phyloP scores from a whole-genome alignment of 768 basidiomycete species.

The Amyloporia xantha region DNA sequence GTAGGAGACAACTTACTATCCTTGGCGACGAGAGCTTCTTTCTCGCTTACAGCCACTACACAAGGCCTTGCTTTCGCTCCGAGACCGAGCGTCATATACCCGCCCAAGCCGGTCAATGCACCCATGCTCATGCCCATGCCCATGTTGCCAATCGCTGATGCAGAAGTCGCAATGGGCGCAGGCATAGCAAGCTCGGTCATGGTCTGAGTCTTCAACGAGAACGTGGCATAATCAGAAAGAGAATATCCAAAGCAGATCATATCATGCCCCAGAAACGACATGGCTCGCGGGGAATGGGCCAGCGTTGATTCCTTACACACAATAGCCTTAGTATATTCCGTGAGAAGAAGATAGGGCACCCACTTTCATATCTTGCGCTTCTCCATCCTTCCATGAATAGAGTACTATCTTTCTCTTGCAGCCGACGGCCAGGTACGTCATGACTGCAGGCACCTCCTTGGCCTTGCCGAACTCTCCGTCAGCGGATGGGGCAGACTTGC shows the following conservation, averaged over 20 bases:
- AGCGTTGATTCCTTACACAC: conserved; percentile 64
- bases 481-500: conserved; percentile 13
- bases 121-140: conserved; percentile 70
- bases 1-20: conserved; percentile 53
- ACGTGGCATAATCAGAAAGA: conserved; percentile 69
- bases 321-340: neutral
- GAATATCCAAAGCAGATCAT: conserved; percentile 73
- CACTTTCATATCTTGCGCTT: conserved; percentile 67
- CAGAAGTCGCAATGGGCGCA: conserved; percentile 24
- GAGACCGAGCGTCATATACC: conserved; percentile 80
- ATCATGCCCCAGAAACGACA: conserved; percentile 63
- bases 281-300: conserved; percentile 85
- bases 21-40: conserved; percentile 66
- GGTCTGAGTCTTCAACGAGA: conserved; percentile 54
- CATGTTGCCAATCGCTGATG: conserved; percentile 38
- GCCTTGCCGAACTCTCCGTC: conserved; percentile 18
- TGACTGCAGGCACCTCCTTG: conserved; percentile 52
- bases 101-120: conserved; percentile 72
- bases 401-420: conserved; percentile 81
- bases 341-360: conserved; percentile 9
- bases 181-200: conserved; percentile 45
- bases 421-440: conserved; percentile 79
- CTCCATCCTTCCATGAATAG: conserved; percentile 83
- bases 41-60: conserved; percentile 46
- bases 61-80: conserved; percentile 69